phyloP scores from a whole-genome alignment of 495 filamentous ascomycete species.

The Monascus purpureus region DNA sequence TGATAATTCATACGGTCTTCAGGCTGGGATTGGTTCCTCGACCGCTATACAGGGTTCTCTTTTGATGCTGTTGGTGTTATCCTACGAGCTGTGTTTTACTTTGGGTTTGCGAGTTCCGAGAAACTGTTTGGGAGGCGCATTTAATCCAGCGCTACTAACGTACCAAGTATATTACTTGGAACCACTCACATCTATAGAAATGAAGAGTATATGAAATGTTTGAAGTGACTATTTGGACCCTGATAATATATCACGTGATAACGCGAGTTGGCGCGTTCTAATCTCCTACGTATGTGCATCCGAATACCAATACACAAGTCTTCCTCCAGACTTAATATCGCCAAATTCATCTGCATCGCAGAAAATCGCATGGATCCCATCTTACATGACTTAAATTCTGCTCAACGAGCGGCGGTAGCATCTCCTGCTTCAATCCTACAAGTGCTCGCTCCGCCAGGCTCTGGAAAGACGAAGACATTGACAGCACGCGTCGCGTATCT shows the following conservation, averaged over 20 bases:
- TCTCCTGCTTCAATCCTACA: conserved; percentile 68
- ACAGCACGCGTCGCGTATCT: conserved; percentile 91
- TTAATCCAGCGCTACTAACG: too few species aligned
- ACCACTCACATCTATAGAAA: too few species aligned
- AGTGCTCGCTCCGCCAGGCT: conserved; percentile 76
- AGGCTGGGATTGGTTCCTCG: too few species aligned
- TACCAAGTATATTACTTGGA: too few species aligned
- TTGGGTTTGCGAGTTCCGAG: too few species aligned
- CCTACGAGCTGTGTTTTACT: too few species aligned
- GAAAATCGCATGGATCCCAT: conserved; percentile 30
- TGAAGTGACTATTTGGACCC: too few species aligned
- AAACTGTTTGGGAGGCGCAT: too few species aligned
- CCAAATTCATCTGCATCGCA: conserved; percentile 1
- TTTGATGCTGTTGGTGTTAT: too few species aligned
- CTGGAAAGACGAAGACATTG: conserved; percentile 93
- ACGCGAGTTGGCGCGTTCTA: conserved; percentile 14
- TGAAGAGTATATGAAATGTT: too few species aligned
- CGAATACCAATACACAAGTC: conserved; percentile 4
- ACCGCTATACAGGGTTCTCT: too few species aligned
- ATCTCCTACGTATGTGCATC: background rate
- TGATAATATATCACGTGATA: conserved; percentile 21
- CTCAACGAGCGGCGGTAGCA: conserved; percentile 75
- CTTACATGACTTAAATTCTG: conserved; percentile 65
- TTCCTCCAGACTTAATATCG: background rate
- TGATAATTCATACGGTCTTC: too few species aligned